Conservation (phyloP, 805 yeast genomes). For the Pichia rugopelliculosa region DNA sequence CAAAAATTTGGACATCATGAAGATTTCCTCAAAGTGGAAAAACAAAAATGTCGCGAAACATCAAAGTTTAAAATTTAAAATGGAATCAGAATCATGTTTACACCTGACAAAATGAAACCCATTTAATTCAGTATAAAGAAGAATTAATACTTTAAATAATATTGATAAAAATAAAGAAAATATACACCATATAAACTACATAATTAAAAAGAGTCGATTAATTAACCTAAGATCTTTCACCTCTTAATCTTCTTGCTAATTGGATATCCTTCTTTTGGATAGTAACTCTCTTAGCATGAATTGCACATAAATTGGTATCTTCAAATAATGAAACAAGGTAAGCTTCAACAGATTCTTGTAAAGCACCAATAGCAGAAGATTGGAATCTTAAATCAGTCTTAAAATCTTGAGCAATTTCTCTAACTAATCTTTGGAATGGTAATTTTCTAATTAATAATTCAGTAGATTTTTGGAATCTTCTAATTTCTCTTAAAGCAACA, state of each 20-base stretch:
- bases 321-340: conserved; percentile 93
- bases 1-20: too few species aligned
- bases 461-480: conserved; percentile 96
- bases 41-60: too few species aligned
- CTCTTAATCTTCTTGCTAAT: conserved; percentile 96
- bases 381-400: conserved; percentile 93
- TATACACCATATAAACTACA: background rate
- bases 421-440: conserved; percentile 94
- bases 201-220: background rate
- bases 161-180: background rate
- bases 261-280: conserved; percentile 98
- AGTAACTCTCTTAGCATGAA: conserved; percentile 98
- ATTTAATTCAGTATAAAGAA: background rate
- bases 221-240: conserved; percentile 70
- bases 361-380: conserved; percentile 94
- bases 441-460: conserved; percentile 91
- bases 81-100: too few species aligned
- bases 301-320: conserved; percentile 97
- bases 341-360: conserved; percentile 98
- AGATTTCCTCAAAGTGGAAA: too few species aligned
- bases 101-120: background rate
- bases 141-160: too few species aligned
- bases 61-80: too few species aligned
- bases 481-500: conserved; percentile 92
- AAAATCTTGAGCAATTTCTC: conserved; percentile 94